A percentile compares a stretch with the other conserved stretches of the same genome.
These are phyloP conservation scores for Lactarius vividus DNA, from an alignment of 768 basidiomycete genomes.

Conservation along the genomic window DNA sequence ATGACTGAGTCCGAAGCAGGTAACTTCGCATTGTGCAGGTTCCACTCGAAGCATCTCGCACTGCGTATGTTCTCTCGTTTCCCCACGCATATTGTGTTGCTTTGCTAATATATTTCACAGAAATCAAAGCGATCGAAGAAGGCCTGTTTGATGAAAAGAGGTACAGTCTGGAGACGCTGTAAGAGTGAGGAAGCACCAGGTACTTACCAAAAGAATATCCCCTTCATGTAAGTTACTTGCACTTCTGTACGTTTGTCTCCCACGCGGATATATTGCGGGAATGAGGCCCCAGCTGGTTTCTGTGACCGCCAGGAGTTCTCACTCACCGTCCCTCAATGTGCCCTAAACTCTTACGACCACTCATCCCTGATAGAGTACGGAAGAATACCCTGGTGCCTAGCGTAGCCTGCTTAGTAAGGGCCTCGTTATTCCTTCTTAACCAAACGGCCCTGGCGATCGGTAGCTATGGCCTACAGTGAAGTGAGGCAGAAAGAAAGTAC, in stretches of 20 bases:
- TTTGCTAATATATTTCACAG: conserved; percentile 36
- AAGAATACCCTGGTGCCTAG: neutral
- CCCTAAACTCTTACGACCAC: neutral
- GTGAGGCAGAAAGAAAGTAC: neutral
- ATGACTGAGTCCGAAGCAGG: conserved; percentile 34
- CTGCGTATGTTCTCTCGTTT: conserved; percentile 48
- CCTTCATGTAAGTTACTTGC: neutral
- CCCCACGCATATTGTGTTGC: neutral
- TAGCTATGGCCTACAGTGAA: neutral
- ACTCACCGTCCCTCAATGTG: neutral
- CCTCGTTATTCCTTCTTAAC: neutral
- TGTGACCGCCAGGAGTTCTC: neutral
- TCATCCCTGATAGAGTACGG: neutral
- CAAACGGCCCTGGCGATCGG: neutral
- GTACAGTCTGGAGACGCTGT: conserved; percentile 28
- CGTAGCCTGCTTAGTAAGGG: neutral
- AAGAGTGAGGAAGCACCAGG: neutral
- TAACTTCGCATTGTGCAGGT: conserved; percentile 58
- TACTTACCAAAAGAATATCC: neutral
- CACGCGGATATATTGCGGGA: conserved; percentile 1
- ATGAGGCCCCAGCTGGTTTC: neutral
- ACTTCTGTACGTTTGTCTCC: neutral
- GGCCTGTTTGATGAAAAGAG: conserved; percentile 38
- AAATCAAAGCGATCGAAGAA: conserved; percentile 68
- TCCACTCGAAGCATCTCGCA: conserved; percentile 65